Evolutionary conservation across 371 early-diverging fungal genomes (phyloP).

Genomic region (Mucor racemosus): DNA sequence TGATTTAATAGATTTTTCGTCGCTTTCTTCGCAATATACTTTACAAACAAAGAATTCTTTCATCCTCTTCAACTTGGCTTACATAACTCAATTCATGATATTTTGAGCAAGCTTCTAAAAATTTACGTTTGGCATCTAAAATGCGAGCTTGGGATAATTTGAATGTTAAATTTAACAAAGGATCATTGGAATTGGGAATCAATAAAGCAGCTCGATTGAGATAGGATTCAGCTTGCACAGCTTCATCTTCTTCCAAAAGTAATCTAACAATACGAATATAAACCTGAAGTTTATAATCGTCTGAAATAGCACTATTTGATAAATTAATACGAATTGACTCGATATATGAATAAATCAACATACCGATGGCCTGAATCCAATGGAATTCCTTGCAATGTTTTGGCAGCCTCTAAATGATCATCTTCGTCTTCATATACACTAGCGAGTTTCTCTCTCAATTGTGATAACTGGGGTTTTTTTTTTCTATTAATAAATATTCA

Average conservation of each 20-base stretch:
- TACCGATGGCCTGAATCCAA: slow-evolving; percentile 88
- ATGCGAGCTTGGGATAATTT: slow-evolving; percentile 86
- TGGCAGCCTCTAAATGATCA: slow-evolving; percentile 82
- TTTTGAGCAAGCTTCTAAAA: slow-evolving; percentile 84
- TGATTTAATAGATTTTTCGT: background rate
- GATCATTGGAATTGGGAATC: slow-evolving; percentile 61
- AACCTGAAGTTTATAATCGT: slow-evolving; percentile 78
- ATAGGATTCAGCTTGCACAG: slow-evolving; percentile 79
- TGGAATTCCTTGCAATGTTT: slow-evolving; percentile 80
- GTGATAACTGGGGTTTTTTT: slow-evolving; percentile 60
- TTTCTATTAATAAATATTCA: too few relatives aligned
- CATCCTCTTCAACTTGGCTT: slow-evolving; percentile 63
- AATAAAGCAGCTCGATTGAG: slow-evolving; percentile 81
- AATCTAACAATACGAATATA: slow-evolving; percentile 87
- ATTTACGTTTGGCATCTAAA: slow-evolving; percentile 83
- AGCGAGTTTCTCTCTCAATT: slow-evolving; percentile 75
- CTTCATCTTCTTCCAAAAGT: slow-evolving; percentile 85
- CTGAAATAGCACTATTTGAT: slow-evolving; percentile 62
- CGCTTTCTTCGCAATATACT: slow-evolving; percentile 8
- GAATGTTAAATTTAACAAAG: slow-evolving; percentile 58
- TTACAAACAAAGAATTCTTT: slow-evolving; percentile 71
- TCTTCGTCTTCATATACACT: slow-evolving; percentile 75
- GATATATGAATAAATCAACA: too few relatives aligned
- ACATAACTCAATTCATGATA: slow-evolving; percentile 87
- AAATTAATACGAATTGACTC: background rate